Percentiles rank a stretch among this genome's conserved stretches.
Evolutionary conservation across 2,329 filamentous ascomycete species (phyloP).

Genomic region (Penicillium corylophilum): DNA sequence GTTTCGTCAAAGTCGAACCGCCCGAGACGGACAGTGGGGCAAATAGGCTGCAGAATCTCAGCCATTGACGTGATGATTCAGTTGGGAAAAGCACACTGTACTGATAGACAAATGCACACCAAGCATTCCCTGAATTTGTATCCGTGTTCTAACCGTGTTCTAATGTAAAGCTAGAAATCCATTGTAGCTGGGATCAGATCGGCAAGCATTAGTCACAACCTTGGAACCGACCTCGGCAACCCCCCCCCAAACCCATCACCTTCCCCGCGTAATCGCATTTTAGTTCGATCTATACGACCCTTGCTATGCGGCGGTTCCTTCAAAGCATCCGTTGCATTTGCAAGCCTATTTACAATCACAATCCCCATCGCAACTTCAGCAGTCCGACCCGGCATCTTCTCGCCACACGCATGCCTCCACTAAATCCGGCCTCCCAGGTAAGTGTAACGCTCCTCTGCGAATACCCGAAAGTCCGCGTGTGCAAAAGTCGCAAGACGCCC

Average conservation of each 20-base stretch:
- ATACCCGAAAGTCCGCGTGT: slow-evolving; percentile 12
- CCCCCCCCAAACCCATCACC: background rate
- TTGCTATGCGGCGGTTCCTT: slow-evolving; percentile 9
- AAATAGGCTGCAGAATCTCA: background rate
- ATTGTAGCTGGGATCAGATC: background rate
- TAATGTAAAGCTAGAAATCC: background rate
- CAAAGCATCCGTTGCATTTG: background rate
- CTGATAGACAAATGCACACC: slow-evolving; percentile 9
- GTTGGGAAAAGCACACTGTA: slow-evolving; percentile 10
- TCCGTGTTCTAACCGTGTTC: background rate
- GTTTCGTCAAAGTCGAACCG: background rate
- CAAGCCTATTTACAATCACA: too few species aligned
- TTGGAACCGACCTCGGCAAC: background rate
- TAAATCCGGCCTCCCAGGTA: slow-evolving; percentile 28
- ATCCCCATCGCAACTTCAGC: slow-evolving; percentile 1
- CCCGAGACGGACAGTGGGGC: background rate
- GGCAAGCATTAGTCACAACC: background rate
- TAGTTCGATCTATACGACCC: background rate
- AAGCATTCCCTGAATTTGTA: background rate
- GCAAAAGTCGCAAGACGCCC: background rate
- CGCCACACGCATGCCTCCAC: slow-evolving; percentile 28
- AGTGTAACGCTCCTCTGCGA: slow-evolving; percentile 10
- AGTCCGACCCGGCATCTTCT: background rate
- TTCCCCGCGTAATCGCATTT: background rate
- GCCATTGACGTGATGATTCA: slow-evolving; percentile 6